Base-by-base conservation (phyloP, 169 alveolate genomes). In the Plasmodium ovale region DNA sequence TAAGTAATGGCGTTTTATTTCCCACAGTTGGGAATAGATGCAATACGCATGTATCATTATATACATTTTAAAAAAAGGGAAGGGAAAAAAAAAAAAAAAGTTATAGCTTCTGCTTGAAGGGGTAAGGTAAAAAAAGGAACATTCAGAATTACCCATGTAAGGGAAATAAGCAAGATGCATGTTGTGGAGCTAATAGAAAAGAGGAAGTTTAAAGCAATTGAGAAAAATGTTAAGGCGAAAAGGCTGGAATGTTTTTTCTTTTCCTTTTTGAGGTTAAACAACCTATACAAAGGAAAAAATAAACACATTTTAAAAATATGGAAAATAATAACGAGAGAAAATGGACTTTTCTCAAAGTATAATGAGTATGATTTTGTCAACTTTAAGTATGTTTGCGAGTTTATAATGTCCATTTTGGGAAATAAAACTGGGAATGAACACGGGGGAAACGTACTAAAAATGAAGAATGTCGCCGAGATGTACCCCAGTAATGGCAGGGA, bases 331-430 rank as follows among this genome's bases (percentile, higher is more conserved):
- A 16, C 31, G n/a, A 39, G 35, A 10, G 65, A 53, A 54, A 53
- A 35, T 10, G 27, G 62, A 6, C 27, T 62, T 37, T 37, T n/a
- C 58, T 25, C 59, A 33, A 29, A 10, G 19, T 16, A n/a, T 42
- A 64, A 77, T 3, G 53, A 47, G 25, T 60, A 62, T 23, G 0
- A 47, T 0, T 60, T 77, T 77, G 89, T 77, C 19, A 77, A 77
- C 44, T 77, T 77, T 77, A 37, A 77, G 62, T 77, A 77, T 64
- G 60, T 77, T 7, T 77, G 77, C 47, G 77, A 77, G 7, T 62
- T 62, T 77, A 19, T 77, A 19, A 62, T 14, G 23, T 9, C 33
- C 49, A 29, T 25, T 27, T 35, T 42, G 35, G 4, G n/a, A 9
- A 37, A 27, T 37, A 25, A 9, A 54, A 47, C 33, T 39, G 33